A percentile compares a stretch with the other conserved stretches of the same genome.
Conservation (phyloP, 2,329 filamentous ascomycete genomes). For the Davidsoniella neocaledoniae region DNA sequence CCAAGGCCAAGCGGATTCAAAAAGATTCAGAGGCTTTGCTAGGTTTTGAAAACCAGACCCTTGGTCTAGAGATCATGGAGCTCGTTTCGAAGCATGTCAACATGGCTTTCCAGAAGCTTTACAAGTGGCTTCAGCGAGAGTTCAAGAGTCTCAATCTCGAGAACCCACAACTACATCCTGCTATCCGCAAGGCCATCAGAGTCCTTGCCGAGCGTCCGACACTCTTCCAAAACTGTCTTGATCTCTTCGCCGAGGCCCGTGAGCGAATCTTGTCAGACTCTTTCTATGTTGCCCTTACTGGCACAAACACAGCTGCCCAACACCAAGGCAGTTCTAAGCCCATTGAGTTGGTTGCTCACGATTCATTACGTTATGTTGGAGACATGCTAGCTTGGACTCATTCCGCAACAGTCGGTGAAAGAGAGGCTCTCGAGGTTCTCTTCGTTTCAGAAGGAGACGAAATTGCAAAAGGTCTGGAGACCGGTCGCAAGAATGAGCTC, state of each 20-base stretch:
- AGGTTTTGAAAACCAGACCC: constrained; percentile 72
- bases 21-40: constrained; percentile 79
- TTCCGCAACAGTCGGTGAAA: constrained; percentile 82
- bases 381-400: constrained; percentile 98
- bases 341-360: constrained; percentile 86
- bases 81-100: constrained; percentile 76
- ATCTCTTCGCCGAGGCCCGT: constrained; percentile 80
- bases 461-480: constrained; percentile 58
- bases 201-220: constrained; percentile 79
- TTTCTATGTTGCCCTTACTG: constrained; percentile 78
- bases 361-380: constrained; percentile 77
- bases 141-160: constrained; percentile 87
- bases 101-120: constrained; percentile 84
- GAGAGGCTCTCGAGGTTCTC: constrained; percentile 76
- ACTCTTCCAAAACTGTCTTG: constrained; percentile 82
- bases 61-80: constrained; percentile 84
- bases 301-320: constrained; percentile 40
- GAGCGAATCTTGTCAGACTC: constrained; percentile 76
- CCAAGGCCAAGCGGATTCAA: constrained; percentile 71
- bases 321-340: constrained; percentile 57
- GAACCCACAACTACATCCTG: constrained; percentile 76
- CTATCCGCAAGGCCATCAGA: constrained; percentile 67
- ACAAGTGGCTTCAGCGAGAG: constrained; percentile 85
- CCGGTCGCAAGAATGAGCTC: constrained; percentile 64
- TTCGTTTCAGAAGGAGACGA: constrained; percentile 86